Evolutionary conservation across 257 asterid species (phyloP).

Genomic region (Leonotis leonurus): DNA sequence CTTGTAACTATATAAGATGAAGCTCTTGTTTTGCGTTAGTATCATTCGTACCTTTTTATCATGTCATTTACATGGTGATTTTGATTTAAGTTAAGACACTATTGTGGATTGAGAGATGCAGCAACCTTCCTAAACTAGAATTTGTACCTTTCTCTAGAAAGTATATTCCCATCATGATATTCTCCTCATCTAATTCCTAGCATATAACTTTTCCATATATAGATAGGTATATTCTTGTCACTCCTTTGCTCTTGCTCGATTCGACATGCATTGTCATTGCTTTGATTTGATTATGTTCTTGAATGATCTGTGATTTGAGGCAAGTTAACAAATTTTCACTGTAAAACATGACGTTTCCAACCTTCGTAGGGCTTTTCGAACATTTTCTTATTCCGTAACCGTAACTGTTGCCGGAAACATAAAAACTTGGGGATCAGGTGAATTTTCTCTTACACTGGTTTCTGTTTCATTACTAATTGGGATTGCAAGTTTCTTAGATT

Average conservation of each 20-base stretch:
- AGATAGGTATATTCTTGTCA: no score
- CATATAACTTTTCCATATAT: not conserved
- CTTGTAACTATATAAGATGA: conserved; percentile 4
- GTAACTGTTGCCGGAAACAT: not conserved
- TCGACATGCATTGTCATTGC: not conserved
- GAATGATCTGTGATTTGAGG: not conserved
- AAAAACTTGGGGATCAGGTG: not conserved
- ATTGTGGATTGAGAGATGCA: conserved; percentile 8
- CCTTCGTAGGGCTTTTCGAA: not conserved
- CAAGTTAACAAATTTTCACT: no score
- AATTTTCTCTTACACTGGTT: not conserved
- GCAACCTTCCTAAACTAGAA: not conserved
- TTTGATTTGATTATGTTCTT: not conserved
- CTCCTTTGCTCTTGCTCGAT: not conserved
- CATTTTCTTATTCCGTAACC: not conserved
- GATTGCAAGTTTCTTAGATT: not conserved
- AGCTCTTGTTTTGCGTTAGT: conserved; percentile 3
- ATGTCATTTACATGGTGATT: not conserved
- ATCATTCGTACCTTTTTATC: not conserved
- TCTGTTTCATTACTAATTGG: not conserved
- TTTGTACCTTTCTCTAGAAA: not conserved
- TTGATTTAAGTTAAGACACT: not conserved
- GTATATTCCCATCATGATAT: not conserved
- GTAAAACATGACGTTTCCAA: not conserved
- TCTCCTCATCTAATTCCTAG: not conserved